These are phyloP conservation scores for Alternaria brassicae DNA, from an alignment of 2,329 filamentous ascomycete species.

Conservation along the genomic window DNA sequence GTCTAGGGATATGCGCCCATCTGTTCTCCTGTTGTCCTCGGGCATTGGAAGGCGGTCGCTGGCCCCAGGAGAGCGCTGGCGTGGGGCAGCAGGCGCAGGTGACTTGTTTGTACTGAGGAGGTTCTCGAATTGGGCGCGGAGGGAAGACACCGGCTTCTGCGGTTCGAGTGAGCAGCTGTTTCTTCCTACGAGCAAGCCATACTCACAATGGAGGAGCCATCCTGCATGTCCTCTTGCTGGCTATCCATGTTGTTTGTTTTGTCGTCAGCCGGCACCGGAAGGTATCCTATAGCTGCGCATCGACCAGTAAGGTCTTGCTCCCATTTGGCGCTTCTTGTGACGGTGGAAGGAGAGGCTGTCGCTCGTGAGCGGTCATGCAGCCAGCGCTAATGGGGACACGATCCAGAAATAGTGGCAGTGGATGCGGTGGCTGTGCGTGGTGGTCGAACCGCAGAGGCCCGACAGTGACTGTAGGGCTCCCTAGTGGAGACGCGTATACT, in stretches of 20 bases:
- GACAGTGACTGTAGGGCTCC: constrained; percentile 15
- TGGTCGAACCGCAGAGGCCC: constrained; percentile 2
- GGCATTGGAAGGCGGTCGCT: constrained; percentile 37
- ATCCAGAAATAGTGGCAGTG: constrained; percentile 1
- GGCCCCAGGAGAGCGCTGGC: constrained; percentile 44
- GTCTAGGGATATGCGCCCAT: constrained; percentile 53
- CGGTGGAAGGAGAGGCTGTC: constrained; percentile 19
- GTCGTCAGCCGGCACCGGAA: constrained; percentile 46
- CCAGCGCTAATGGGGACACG: constrained; percentile 7
- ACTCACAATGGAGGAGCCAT: constrained; percentile 78
- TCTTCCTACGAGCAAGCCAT: background rate
- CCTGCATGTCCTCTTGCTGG: constrained; percentile 64
- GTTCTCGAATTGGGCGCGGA: constrained; percentile 82
- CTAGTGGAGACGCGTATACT: constrained; percentile 31
- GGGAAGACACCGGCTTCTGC: constrained; percentile 81
- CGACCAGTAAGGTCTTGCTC: constrained; percentile 34
- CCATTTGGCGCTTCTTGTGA: constrained; percentile 41
- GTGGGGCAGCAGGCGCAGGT: constrained; percentile 32
- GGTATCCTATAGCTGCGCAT: constrained; percentile 44
- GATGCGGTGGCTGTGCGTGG: constrained; percentile 1
- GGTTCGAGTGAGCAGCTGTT: constrained; percentile 20
- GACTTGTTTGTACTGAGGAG: constrained; percentile 60
- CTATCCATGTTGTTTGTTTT: constrained; percentile 44
- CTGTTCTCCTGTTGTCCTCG: constrained; percentile 39
- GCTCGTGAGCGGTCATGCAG: constrained; percentile 30